Base-by-base conservation (phyloP, 106 monocot genomes). In the Dioscorea dumetorum region DNA sequence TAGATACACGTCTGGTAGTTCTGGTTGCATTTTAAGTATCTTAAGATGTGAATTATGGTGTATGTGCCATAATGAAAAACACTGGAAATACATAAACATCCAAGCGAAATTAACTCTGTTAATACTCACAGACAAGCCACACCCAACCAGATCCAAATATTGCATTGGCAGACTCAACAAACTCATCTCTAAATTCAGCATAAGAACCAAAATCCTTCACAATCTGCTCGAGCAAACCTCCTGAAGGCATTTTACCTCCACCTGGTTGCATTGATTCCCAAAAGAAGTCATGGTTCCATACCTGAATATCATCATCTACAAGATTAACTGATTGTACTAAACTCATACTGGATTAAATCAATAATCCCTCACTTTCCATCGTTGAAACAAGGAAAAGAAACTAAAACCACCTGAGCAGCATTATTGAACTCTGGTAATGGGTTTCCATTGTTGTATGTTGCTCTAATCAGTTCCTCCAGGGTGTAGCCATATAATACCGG, bases 221-320 rank as follows among this genome's bases (percentile, higher is more conserved):
- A 72, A 97, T 97, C 59, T 97, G 91, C 67, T 82, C 65, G 54
- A 97, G 78, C 16, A 97, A 71, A 54, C 91, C 91, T 73, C 82
- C 91, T 62, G 53, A 62, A 21, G 95, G 91, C 66, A 84, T 59
- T 24, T 78, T 76, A 22, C 82, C 88, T 48, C 95, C 91, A 79
- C 76, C 78, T 12, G 88, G 91, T 80, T 97, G 91, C 81, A 97
- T 82, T 63, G 95, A 97, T 77, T 97, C 95, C 95, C 95, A 97
- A 67, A 97, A 97, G 77, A 97, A 97, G 66, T 97, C 88, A 70
- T 97, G 95, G 74, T 91, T 97, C 95, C 95, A 97, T 0, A 89
- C 69, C 91, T 91, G 72, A 34, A 76, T 8, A 35, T 19, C 24
- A 68, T 54, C 54, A 8, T 13, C 13, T 54, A 12, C 19, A 18